Percentiles rank a stretch among this genome's conserved stretches.
These are phyloP conservation scores for Fonsecaea nubica DNA, from an alignment of 2,329 filamentous ascomycete genomes.

Conservation along the genomic window DNA sequence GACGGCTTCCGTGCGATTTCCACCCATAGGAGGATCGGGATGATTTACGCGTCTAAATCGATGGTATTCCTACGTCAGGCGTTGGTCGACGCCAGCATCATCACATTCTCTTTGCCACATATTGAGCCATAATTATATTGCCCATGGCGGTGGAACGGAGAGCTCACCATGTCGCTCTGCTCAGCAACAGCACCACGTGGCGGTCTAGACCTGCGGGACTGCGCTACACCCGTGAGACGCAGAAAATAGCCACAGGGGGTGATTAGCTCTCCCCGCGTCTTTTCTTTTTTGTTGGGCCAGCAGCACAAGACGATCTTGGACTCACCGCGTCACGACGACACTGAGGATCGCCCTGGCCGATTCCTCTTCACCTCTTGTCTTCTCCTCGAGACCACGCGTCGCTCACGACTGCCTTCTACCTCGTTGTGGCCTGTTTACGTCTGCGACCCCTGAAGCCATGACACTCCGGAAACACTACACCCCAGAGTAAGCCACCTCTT, in stretches of 20 bases:
- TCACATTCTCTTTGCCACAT: not conserved
- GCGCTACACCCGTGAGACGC: slow-evolving; percentile 5
- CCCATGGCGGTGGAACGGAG: slow-evolving; percentile 12
- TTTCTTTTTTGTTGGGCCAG: slow-evolving; percentile 13
- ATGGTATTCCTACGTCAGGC: slow-evolving; percentile 8
- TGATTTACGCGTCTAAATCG: slow-evolving; percentile 3
- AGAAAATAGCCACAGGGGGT: slow-evolving; percentile 14
- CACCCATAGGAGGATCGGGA: not conserved
- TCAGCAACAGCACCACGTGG: slow-evolving; percentile 15
- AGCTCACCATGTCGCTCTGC: not conserved
- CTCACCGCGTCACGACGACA: not conserved
- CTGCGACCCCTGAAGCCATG: slow-evolving; percentile 20
- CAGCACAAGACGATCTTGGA: not conserved
- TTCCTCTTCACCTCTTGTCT: not conserved
- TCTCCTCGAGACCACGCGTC: not conserved
- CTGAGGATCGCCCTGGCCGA: not conserved
- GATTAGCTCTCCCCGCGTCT: slow-evolving; percentile 33
- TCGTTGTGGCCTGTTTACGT: not conserved
- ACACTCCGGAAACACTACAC: slow-evolving; percentile 35
- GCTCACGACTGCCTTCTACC: not conserved
- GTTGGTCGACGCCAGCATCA: not conserved
- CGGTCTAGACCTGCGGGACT: slow-evolving; percentile 8
- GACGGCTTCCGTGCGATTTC: not conserved
- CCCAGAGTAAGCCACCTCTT: slow-evolving; percentile 31
- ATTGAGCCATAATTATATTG: slow-evolving; percentile 6